These are phyloP conservation scores for Ophiostoma piceae DNA, from an alignment of 2,329 filamentous ascomycete species.

Conservation along the genomic window DNA sequence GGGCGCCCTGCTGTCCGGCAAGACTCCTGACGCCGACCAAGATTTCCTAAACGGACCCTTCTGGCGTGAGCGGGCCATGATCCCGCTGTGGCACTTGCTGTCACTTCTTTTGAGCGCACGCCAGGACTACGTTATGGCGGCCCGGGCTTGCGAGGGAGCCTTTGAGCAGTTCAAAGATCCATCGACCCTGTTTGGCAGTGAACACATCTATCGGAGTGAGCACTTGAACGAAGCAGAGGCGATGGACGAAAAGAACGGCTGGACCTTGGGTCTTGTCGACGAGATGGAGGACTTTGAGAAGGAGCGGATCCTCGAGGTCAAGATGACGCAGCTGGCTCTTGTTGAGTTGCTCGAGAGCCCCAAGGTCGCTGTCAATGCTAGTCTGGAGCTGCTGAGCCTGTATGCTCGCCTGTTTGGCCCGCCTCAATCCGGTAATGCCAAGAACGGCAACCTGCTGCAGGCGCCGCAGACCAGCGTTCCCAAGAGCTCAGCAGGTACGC, in stretches of 20 bases:
- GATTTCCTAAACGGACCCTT: constrained; percentile 45
- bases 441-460: constrained; percentile 25
- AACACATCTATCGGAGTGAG: constrained; percentile 58
- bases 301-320: constrained; percentile 82
- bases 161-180: constrained; percentile 82
- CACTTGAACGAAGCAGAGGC: constrained; percentile 56
- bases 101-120: constrained; percentile 79
- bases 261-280: constrained; percentile 57
- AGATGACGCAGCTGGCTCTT: constrained; percentile 87
- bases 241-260: constrained; percentile 33
- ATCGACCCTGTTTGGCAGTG: constrained; percentile 61
- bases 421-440: constrained; percentile 44
- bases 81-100: constrained; percentile 88
- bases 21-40: constrained; percentile 42
- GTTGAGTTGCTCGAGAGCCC: constrained; percentile 79
- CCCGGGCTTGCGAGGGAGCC: constrained; percentile 79
- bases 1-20: constrained; percentile 61
- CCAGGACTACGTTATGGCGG: constrained; percentile 76
- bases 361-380: constrained; percentile 79
- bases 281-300: constrained; percentile 81
- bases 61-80: constrained; percentile 59
- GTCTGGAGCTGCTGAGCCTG: constrained; percentile 74
- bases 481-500: constrained; percentile 64
- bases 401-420: constrained; percentile 75
- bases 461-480: constrained; percentile 49